Percentiles rank a stretch among this genome's conserved stretches.
Evolutionary conservation across 164 flowering plant genomes (phyloP).

Genomic region (Magnolia kwangsiensis): DNA sequence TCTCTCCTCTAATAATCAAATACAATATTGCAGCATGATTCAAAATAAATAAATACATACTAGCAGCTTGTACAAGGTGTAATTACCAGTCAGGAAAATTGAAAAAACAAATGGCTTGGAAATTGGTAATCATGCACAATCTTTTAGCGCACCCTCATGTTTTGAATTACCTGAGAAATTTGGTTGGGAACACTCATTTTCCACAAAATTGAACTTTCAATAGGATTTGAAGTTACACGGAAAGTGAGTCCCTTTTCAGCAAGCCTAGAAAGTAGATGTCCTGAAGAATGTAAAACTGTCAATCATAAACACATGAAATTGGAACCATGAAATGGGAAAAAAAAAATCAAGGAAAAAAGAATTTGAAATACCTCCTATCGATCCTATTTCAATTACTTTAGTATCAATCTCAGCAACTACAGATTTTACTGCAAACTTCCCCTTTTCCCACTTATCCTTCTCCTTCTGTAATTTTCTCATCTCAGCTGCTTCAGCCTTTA

Average conservation of each 20-base stretch:
- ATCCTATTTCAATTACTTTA: slow-evolving; percentile 68
- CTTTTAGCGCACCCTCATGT: not conserved
- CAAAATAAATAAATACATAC: no score
- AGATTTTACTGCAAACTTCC: slow-evolving; percentile 69
- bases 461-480: slow-evolving; percentile 66
- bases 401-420: slow-evolving; percentile 78
- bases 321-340: not conserved
- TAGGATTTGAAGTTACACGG: slow-evolving; percentile 69
- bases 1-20: no score
- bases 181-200: slow-evolving; percentile 67
- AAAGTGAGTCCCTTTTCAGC: slow-evolving; percentile 68
- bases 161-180: slow-evolving; percentile 52
- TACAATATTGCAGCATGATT: no score
- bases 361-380: slow-evolving; percentile 60
- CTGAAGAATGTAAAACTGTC: slow-evolving; percentile 25
- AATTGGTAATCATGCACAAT: not conserved
- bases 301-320: not conserved
- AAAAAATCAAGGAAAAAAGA: slow-evolving; percentile 1
- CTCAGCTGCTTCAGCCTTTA: slow-evolving; percentile 78
- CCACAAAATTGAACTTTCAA: slow-evolving; percentile 83
- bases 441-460: slow-evolving; percentile 84
- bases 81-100: not conserved
- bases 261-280: slow-evolving; percentile 74
- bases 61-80: not conserved
- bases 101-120: not conserved